Evolutionary conservation across 2,329 filamentous ascomycete genomes (phyloP), one percentile per base, ranked within the genome.

Genomic region (Fusarium caatingaense): DNA sequence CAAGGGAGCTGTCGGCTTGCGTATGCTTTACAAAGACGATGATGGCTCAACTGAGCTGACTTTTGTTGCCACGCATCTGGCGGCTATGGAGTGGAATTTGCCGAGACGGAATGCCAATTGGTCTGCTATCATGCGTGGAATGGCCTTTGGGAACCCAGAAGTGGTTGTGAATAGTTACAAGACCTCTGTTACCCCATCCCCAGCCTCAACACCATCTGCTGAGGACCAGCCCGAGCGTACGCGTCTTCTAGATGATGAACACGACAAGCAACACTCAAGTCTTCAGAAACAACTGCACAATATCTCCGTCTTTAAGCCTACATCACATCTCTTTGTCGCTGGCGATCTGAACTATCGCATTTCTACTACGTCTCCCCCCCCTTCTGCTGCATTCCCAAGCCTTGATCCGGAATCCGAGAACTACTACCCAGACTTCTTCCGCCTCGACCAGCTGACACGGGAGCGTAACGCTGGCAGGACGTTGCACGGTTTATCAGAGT

Each of bases 331-430:
- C 2, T 97, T 98, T 78, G 85, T 98, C 48, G 92, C 91, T 1
- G 96, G 96, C 25, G 96, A 99, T 79, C 86, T 99, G 64, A 99
- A 99, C 83, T 99, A 99, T 81, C 92, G 96, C 72, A 97, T 95
- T 20, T 89, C 90, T 10, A 86, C 89, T 66, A 86, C 84, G 1
- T 83, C 86, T 1, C 94, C 94, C 1, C 82, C 84, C 0, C 82
- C 86, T 1, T 80, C 84, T 4, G 89, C 92, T 53, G 83, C 74
- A 51, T 93, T 86, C 87, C 96, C 73, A 79, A 91, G 78, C 83
- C 85, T 76, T 74, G 86, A 80, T 77, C 86, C 75, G 61, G 84
- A 86, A 23, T 87, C 88, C 9, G 79, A 82, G 27, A 80, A 87
- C 45, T 88, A 95, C 80, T 94, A 88, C 76, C 84, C 85, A 1